A percentile compares a stretch with the other conserved stretches of the same genome.
Conservation (phyloP, 164 flowering plant species). For the Dillenia turbinata region DNA sequence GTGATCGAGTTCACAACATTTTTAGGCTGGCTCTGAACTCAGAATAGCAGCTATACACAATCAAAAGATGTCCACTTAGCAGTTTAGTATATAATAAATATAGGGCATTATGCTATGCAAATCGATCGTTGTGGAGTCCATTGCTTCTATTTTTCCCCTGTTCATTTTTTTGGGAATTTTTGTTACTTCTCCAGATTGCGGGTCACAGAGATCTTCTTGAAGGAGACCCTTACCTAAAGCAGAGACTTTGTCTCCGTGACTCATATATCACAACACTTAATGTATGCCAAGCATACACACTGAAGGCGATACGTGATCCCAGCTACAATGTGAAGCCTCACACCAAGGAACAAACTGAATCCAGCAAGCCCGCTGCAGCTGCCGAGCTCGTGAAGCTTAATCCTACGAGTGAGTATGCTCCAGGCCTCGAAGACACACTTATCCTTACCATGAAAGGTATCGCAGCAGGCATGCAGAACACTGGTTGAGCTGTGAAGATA, state of each 20-base stretch:
- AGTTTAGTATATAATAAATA: no score
- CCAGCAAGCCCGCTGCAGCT: constrained; percentile 47
- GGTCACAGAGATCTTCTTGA: constrained; percentile 92
- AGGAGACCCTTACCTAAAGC: constrained; percentile 91
- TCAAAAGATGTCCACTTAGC: no score
- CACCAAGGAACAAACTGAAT: constrained; percentile 61
- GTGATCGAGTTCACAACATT: no score
- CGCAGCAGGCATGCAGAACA: constrained; percentile 99
- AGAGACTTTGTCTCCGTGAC: constrained; percentile 82
- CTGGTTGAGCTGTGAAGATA: constrained; percentile 47
- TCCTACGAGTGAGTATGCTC: constrained; percentile 93
- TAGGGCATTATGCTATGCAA: no score
- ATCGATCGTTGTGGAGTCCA: no score
- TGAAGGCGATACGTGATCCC: constrained; percentile 90
- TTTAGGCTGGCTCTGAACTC: no score
- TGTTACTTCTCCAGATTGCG: constrained; percentile 50
- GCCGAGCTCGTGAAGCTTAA: constrained; percentile 82
- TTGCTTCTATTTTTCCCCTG: no score
- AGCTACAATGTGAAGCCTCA: constrained; percentile 72
- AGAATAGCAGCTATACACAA: no score
- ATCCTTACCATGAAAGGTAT: constrained; percentile 99
- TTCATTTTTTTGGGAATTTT: neutral
- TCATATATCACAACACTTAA: constrained; percentile 95
- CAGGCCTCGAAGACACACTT: constrained; percentile 98
- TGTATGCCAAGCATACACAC: constrained; percentile 87